Percentiles rank a stretch among this genome's conserved stretches.
Conservation (phyloP, 2,329 filamentous ascomycete genomes). For the Magnaporthales sp. region DNA sequence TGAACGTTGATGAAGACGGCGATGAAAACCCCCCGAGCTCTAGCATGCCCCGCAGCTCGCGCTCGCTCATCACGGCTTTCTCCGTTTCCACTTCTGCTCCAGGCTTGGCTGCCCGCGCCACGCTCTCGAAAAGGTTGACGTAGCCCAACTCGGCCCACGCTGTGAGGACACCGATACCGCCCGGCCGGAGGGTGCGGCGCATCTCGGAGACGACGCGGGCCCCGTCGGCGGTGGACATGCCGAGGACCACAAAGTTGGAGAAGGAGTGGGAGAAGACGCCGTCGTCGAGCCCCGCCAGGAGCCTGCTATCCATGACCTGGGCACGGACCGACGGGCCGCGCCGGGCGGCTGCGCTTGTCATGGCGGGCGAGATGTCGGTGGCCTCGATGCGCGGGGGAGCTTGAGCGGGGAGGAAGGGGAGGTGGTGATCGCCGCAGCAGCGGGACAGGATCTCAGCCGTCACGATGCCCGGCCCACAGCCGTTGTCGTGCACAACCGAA, state of each 20-base stretch:
- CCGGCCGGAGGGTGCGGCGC: slow-evolving; percentile 18
- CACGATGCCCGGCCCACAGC: slow-evolving; percentile 22
- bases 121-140: not conserved
- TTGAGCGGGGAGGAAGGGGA: not conserved
- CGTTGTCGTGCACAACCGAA: slow-evolving; percentile 22
- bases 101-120: not conserved
- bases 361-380: slow-evolving; percentile 15
- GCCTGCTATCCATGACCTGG: slow-evolving; percentile 12
- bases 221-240: slow-evolving; percentile 13
- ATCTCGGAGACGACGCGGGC: slow-evolving; percentile 18
- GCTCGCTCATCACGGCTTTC: not conserved
- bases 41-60: not conserved
- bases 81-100: not conserved
- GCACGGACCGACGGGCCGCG: slow-evolving; percentile 4
- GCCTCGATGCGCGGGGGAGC: slow-evolving; percentile 9
- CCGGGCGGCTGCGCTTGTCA: slow-evolving; percentile 9
- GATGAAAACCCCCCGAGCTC: not conserved
- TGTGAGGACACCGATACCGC: slow-evolving; percentile 17
- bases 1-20: not conserved
- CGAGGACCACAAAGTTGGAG: slow-evolving; percentile 22
- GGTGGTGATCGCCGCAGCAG: not conserved
- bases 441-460: slow-evolving; percentile 15
- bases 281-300: slow-evolving; percentile 12
- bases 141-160: slow-evolving; percentile 8
- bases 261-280: slow-evolving; percentile 17